A percentile compares a stretch with the other conserved stretches of the same genome.
phyloP scores from a whole-genome alignment of 2,329 filamentous ascomycete genomes.

The Verticillium nonalfalfae region DNA sequence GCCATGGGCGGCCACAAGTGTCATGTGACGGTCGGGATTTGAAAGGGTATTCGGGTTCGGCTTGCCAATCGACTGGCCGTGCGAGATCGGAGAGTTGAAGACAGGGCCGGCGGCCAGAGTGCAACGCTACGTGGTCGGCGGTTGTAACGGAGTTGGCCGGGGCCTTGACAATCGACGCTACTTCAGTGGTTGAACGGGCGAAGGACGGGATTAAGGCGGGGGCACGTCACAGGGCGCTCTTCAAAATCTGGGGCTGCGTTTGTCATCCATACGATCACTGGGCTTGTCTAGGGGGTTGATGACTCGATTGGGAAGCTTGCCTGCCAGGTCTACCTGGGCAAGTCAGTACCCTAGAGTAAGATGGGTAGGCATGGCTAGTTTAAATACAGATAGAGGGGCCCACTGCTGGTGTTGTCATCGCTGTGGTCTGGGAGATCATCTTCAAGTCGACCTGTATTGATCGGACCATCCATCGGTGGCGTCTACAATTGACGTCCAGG shows the following conservation, averaged over 20 bases:
- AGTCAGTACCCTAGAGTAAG: neutral
- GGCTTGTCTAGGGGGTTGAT: neutral
- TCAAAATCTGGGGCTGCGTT: neutral
- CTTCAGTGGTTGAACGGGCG: slow-evolving; percentile 24
- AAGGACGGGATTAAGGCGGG: slow-evolving; percentile 23
- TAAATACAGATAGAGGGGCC: neutral
- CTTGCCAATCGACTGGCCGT: neutral
- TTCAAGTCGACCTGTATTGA: too few species aligned
- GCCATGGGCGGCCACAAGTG: too few species aligned
- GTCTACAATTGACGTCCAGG: too few species aligned
- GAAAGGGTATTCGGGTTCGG: neutral
- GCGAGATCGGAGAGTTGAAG: neutral
- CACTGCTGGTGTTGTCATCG: neutral
- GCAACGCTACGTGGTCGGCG: neutral
- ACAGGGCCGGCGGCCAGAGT: neutral
- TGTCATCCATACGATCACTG: neutral
- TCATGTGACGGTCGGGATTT: neutral
- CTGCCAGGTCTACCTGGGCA: neutral
- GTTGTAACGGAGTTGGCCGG: neutral
- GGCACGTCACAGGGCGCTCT: slow-evolving; percentile 1
- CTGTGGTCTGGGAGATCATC: neutral
- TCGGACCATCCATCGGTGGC: too few species aligned
- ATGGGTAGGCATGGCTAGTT: neutral
- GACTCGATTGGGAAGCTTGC: neutral
- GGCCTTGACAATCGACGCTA: neutral